Conservation (phyloP, 768 basidiomycete species). For the Suillus decipiens region DNA sequence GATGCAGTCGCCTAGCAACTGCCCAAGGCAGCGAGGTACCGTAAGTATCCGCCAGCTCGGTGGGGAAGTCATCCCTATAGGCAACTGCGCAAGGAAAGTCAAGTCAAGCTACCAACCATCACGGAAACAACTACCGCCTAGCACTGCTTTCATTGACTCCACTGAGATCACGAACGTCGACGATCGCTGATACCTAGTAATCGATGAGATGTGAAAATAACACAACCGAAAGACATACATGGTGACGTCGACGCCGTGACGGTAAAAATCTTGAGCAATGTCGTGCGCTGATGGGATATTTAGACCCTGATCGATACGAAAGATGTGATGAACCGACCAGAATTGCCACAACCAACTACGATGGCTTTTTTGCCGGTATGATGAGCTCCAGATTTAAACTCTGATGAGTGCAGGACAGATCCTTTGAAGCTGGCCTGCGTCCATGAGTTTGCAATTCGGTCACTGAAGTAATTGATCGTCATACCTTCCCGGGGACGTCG, state of each 20-base stretch:
- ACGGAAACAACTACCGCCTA: slow-evolving; percentile 12
- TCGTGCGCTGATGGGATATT: slow-evolving; percentile 33
- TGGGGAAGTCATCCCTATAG: slow-evolving; percentile 25
- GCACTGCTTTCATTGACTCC: slow-evolving; percentile 11
- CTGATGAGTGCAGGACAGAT: slow-evolving; percentile 48
- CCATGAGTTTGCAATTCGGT: neutral
- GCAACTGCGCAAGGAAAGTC: slow-evolving; percentile 9
- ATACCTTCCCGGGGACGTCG: slow-evolving; percentile 26
- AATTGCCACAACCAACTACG: slow-evolving; percentile 69
- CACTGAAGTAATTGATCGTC: neutral
- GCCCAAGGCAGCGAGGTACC: slow-evolving; percentile 19
- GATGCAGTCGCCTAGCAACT: slow-evolving; percentile 19
- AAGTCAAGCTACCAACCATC: neutral
- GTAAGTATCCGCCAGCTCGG: slow-evolving; percentile 24
- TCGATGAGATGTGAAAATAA: slow-evolving; percentile 8
- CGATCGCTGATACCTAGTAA: slow-evolving; percentile 26
- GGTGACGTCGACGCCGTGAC: slow-evolving; percentile 32
- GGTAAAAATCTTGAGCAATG: slow-evolving; percentile 37
- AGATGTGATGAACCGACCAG: slow-evolving; percentile 36
- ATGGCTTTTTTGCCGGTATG: slow-evolving; percentile 64
- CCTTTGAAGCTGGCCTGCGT: slow-evolving; percentile 55
- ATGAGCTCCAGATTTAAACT: slow-evolving; percentile 48
- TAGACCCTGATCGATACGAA: slow-evolving; percentile 1
- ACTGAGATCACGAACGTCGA: slow-evolving; percentile 25
- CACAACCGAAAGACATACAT: slow-evolving; percentile 17